These are phyloP conservation scores for Didymella arachidicola DNA, from an alignment of 2,329 filamentous ascomycete genomes.

Conservation along the genomic window DNA sequence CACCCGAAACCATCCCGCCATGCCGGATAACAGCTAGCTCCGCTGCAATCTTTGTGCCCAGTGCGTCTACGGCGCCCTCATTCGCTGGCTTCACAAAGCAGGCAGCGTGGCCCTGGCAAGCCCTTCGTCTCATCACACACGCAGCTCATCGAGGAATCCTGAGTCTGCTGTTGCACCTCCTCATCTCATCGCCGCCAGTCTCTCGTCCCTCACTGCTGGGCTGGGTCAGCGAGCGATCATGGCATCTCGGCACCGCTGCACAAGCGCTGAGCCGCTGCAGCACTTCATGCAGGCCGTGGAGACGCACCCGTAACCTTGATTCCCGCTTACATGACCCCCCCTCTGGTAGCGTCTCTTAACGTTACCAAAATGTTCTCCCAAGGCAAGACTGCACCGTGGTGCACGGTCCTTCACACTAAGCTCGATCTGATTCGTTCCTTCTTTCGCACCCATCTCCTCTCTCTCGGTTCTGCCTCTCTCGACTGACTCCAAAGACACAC, in stretches of 20 bases:
- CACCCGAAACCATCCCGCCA: constrained; percentile 2
- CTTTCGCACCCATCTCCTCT: constrained; percentile 22
- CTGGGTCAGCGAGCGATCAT: constrained; percentile 3
- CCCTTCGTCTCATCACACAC: constrained; percentile 33
- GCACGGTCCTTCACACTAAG: constrained; percentile 22
- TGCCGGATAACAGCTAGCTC: constrained; percentile 5
- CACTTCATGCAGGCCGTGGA: constrained; percentile 8
- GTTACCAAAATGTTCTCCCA: constrained; percentile 20
- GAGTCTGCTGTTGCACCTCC: constrained; percentile 28
- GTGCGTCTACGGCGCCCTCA: constrained; percentile 11
- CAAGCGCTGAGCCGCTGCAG: constrained; percentile 13
- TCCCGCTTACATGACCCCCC: constrained; percentile 16
- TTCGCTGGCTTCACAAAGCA: constrained; percentile 18
- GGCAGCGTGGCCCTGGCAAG: constrained; percentile 20
- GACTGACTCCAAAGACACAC: constrained; percentile 34
- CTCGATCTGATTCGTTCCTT: constrained; percentile 23
- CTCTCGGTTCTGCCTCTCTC: constrained; percentile 23
- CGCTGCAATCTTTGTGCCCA: constrained; percentile 18
- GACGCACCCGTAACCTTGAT: constrained; percentile 20
- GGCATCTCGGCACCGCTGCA: constrained; percentile 9
- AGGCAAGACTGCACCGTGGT: constrained; percentile 20
- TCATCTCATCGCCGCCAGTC: constrained; percentile 28
- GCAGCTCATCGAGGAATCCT: constrained; percentile 23
- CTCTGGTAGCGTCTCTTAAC: constrained; percentile 28
- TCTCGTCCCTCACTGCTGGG: constrained; percentile 22